Base-by-base conservation (phyloP, 2,329 filamentous ascomycete species). In the Emericellopsis cladophorae region DNA sequence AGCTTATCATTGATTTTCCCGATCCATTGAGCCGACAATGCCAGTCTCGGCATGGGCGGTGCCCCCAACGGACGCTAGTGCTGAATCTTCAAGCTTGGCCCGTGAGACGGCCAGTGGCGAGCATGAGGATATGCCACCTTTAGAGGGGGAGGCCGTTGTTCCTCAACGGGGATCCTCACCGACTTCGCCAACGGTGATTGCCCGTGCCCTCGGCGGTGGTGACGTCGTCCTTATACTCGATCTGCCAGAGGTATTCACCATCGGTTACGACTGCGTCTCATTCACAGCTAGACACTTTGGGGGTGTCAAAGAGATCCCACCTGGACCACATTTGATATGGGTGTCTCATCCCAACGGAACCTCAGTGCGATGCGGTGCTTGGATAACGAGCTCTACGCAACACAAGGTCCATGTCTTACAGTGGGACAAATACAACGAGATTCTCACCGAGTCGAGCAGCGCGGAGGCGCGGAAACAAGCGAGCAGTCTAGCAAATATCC, bases 271-370 rank as follows among this genome's bases (percentile, higher is more conserved):
- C 48, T 59, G 65, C 3, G 53, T 68, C 36, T 67, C 67, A 2
- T 65, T 74, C 45, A 67, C 62, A 14, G 62, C 63, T 5, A 59
- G 56, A 33, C 55, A 64, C 18, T 73, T 79, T 47, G 57, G 59
- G 7, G 76, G 76, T 16, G 61, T 81, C 43, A 66, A 66, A 18
- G 63, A 74, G 41, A 60, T 81, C 22, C 72, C 74, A 0, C 51
- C 61, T 0, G 77, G 77, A 0, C 54, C 68, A 12, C 77, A 81
- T 51, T 70, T 81, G 44, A 60, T 79, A 43, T 81, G 75, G 74
- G 66, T 71, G 23, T 63, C 74, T 2, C 64, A 72, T 18, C 62
- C 66, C 0, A 60, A 61, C 2, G 60, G 62, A 15, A 59, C 65
- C 15, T 71, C 72, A 2, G 55, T 65, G 24, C 66, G 76, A 4